Conservation (phyloP, 441 rosid genomes). For the Erodium texanum region DNA sequence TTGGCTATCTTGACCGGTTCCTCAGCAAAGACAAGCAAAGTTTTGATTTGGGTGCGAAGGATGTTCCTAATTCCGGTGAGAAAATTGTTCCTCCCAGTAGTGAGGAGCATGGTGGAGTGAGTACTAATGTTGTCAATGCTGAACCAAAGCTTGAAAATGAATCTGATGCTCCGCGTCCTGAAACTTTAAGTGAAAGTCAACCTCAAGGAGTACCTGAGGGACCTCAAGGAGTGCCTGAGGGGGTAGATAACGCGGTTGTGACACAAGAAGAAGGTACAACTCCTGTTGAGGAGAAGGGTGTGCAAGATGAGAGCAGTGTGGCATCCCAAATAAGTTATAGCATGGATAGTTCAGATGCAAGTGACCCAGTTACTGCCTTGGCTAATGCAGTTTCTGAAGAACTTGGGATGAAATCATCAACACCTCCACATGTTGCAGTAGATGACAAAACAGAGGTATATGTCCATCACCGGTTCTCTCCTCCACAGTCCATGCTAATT, state of each 20-base stretch:
- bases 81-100: conserved; percentile 22
- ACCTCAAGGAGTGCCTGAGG: conserved; percentile 9
- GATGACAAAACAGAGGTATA: conserved; percentile 36
- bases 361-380: conserved; percentile 20
- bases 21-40: conserved; percentile 29
- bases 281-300: conserved; percentile 28
- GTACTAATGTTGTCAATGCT: conserved; percentile 21
- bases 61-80: conserved; percentile 21
- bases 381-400: conserved; percentile 25
- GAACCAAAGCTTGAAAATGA: conserved; percentile 28
- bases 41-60: conserved; percentile 21
- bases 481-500: conserved; percentile 15
- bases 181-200: conserved; percentile 24
- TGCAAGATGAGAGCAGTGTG: conserved; percentile 15
- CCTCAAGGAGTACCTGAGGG: conserved; percentile 7
- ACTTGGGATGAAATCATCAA: conserved; percentile 18
- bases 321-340: conserved; percentile 26
- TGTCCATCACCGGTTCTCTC: conserved; percentile 3
- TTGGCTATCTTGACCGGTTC: conserved; percentile 51
- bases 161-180: conserved; percentile 21
- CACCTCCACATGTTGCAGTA: conserved; percentile 15
- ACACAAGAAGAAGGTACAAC: conserved; percentile 26
- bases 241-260: conserved; percentile 26
- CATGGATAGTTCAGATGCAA: conserved; percentile 24
- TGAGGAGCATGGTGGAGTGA: conserved; percentile 28